Conservation (phyloP, 306 rosid genomes). For the Corylus heterophylla region DNA sequence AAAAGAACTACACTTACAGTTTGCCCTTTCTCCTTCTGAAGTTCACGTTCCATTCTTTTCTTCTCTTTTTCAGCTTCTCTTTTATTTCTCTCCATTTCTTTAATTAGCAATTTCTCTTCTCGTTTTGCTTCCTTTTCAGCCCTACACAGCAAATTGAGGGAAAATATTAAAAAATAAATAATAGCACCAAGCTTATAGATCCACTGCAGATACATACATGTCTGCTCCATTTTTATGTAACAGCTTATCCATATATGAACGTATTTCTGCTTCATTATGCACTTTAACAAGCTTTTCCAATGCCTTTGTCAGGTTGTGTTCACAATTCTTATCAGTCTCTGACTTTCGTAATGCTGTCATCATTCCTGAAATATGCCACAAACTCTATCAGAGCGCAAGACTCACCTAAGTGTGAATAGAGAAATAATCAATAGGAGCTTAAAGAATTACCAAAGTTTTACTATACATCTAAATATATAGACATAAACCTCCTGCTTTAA, state of each 20-base stretch:
- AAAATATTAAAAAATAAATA: slow-evolving; percentile 1
- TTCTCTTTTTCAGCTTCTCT: slow-evolving; percentile 69
- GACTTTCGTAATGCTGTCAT: slow-evolving; percentile 44
- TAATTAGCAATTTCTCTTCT: slow-evolving; percentile 64
- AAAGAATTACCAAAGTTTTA: neutral
- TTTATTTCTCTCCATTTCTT: slow-evolving; percentile 68
- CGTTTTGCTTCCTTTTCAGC: slow-evolving; percentile 64
- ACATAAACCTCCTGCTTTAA: neutral
- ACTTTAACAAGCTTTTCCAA: slow-evolving; percentile 63
- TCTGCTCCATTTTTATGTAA: slow-evolving; percentile 56
- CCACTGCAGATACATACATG: slow-evolving; percentile 45
- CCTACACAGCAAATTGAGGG: slow-evolving; percentile 39
- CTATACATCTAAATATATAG: neutral
- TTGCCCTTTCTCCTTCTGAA: slow-evolving; percentile 48
- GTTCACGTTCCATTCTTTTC: slow-evolving; percentile 47
- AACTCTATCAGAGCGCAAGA: slow-evolving; percentile 5
- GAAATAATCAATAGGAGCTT: neutral
- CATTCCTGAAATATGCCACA: slow-evolving; percentile 52
- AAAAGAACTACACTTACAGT: slow-evolving; percentile 48
- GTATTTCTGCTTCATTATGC: slow-evolving; percentile 56
- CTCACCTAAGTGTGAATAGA: neutral
- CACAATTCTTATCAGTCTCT: slow-evolving; percentile 47
- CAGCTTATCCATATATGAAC: slow-evolving; percentile 51
- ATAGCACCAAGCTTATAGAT: slow-evolving; percentile 19
- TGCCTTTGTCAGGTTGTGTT: slow-evolving; percentile 50